phyloP scores from a whole-genome alignment of 2,329 filamentous ascomycete genomes.

The Pseudonectria buxi region DNA sequence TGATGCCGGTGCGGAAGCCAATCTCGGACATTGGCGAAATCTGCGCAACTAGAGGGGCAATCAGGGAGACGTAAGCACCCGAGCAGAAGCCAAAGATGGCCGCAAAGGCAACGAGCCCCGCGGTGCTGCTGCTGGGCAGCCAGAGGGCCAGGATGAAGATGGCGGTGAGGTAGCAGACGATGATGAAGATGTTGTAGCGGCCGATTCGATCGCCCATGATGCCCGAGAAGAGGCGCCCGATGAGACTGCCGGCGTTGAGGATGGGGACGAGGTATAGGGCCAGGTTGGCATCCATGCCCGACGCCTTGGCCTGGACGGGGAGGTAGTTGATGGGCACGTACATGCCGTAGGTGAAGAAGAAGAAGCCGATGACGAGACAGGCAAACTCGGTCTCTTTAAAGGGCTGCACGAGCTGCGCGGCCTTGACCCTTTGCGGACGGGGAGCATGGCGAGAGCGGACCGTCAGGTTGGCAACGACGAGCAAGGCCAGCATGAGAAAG shows the following conservation, averaged over 20 bases:
- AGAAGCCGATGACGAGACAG: conserved; percentile 25
- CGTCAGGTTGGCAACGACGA: conserved; percentile 26
- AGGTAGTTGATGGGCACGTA: conserved; percentile 32
- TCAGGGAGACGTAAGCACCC: conserved; percentile 34
- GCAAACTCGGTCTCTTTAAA: conserved; percentile 27
- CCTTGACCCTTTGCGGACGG: conserved; percentile 20
- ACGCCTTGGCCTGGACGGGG: conserved; percentile 23
- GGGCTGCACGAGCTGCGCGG: conserved; percentile 25
- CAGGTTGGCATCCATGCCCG: conserved; percentile 22
- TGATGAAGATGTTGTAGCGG: conserved; percentile 36
- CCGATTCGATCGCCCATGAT: conserved; percentile 30
- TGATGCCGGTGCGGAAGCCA: conserved; percentile 37
- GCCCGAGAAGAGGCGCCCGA: conserved; percentile 30
- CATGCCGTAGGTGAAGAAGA: conserved; percentile 30
- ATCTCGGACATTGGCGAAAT: conserved; percentile 47
- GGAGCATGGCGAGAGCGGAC: conserved; percentile 20
- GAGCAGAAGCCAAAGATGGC: conserved; percentile 37
- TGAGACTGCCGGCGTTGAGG: conserved; percentile 32
- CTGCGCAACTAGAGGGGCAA: conserved; percentile 36
- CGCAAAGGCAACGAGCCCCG: conserved; percentile 31
- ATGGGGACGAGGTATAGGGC: conserved; percentile 31
- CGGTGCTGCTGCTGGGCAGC: conserved; percentile 27
- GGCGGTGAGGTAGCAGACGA: conserved; percentile 37
- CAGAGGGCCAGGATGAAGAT: conserved; percentile 36
- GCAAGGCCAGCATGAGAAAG: conserved; percentile 30